Evolutionary conservation across 768 basidiomycete species (phyloP).

Genomic region (Macrolepiota fuliginosa): DNA sequence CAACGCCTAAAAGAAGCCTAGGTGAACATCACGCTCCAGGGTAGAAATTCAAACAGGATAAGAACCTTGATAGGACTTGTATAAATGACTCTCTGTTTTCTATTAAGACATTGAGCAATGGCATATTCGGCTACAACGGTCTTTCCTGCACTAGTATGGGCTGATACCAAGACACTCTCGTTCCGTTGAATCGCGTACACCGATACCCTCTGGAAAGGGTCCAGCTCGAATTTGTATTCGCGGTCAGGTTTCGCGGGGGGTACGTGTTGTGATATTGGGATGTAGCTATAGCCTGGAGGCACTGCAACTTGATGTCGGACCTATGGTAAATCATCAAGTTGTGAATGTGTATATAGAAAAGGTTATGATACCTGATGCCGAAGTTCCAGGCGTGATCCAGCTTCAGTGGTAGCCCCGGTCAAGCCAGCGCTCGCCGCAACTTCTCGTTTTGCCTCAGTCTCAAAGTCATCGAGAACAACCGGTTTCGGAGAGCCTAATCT

Average conservation of each 20-base stretch:
- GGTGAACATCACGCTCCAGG: constrained; percentile 19
- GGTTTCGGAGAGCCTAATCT: constrained; percentile 66
- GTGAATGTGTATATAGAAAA: not conserved
- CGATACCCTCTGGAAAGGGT: constrained; percentile 96
- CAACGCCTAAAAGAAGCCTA: constrained; percentile 62
- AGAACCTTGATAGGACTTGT: constrained; percentile 98
- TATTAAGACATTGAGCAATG: constrained; percentile 92
- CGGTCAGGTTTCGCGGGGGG: constrained; percentile 88
- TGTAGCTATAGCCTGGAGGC: constrained; percentile 87
- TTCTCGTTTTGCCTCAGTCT: constrained; percentile 91
- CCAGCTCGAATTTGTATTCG: constrained; percentile 93
- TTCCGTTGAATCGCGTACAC: constrained; percentile 95
- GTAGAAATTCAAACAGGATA: constrained; percentile 21
- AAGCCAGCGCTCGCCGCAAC: constrained; percentile 87
- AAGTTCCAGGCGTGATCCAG: constrained; percentile 70
- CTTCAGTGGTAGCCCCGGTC: constrained; percentile 61
- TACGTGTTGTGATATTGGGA: constrained; percentile 88
- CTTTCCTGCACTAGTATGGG: constrained; percentile 98
- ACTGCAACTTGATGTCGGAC: constrained; percentile 96
- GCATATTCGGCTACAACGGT: constrained; percentile 99
- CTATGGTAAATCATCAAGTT: constrained; percentile 33
- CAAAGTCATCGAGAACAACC: constrained; percentile 89
- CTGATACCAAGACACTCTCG: constrained; percentile 96
- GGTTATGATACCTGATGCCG: constrained; percentile 63
- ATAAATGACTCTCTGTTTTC: constrained; percentile 96